Percentiles rank a stretch among this genome's conserved stretches.
phyloP scores from a whole-genome alignment of 805 yeast genomes.

The Myxozyma neotropica region DNA sequence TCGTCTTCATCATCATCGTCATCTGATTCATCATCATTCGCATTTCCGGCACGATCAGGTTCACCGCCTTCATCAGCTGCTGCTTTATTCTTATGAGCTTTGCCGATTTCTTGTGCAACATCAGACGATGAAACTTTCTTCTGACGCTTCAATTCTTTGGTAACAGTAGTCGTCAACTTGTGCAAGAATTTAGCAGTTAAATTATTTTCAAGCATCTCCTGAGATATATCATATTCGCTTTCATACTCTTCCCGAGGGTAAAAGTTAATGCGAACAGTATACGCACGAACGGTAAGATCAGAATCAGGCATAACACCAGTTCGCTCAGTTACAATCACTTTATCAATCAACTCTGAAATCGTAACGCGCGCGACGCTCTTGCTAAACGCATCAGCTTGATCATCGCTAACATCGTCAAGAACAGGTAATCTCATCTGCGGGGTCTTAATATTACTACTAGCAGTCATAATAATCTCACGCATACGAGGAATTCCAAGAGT shows the following conservation, averaged over 20 bases:
- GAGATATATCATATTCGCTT: conserved; percentile 84
- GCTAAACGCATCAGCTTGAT: conserved; percentile 89
- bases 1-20: conserved; percentile 44
- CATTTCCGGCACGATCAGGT: conserved; percentile 49
- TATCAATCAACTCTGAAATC: conserved; percentile 85
- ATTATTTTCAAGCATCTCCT: conserved; percentile 72
- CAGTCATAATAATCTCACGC: conserved; percentile 99
- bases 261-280: conserved; percentile 73
- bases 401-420: conserved; percentile 74
- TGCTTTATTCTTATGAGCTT: conserved; percentile 41
- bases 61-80: conserved; percentile 62
- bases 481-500: conserved; percentile 99
- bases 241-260: conserved; percentile 75
- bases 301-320: conserved; percentile 59
- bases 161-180: conserved; percentile 66
- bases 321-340: conserved; percentile 83
- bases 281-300: conserved; percentile 62
- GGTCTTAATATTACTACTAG: conserved; percentile 92
- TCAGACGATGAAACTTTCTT: conserved; percentile 49
- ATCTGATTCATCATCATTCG: conserved; percentile 40
- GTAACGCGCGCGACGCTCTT: conserved; percentile 82
- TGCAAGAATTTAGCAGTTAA: conserved; percentile 65
- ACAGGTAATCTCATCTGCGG: conserved; percentile 98
- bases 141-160: conserved; percentile 82
- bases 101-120: conserved; percentile 47